Conservation (phyloP, 352 stramenopile species). For the Saprolegnia parasitica region DNA sequence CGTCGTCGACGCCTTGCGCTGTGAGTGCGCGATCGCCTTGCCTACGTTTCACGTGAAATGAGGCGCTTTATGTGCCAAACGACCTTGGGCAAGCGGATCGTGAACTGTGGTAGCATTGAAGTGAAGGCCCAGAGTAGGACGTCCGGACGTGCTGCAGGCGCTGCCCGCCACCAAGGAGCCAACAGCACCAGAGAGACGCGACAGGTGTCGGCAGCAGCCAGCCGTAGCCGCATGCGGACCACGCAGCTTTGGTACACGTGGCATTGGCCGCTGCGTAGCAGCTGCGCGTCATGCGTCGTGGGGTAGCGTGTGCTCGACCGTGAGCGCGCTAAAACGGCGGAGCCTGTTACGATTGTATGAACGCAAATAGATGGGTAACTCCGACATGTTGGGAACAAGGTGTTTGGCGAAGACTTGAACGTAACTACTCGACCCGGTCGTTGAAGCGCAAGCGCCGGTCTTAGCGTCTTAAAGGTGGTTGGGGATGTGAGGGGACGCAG, state of each 20-base stretch:
- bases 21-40: slow-evolving; percentile 19
- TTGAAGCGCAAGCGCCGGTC: too few species aligned
- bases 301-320: too few species aligned
- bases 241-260: neutral
- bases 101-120: slow-evolving; percentile 20
- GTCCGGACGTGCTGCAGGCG: neutral
- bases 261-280: neutral
- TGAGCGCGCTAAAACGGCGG: too few species aligned
- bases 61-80: too few species aligned
- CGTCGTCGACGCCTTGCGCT: slow-evolving; percentile 16
- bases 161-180: neutral
- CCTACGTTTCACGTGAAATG: slow-evolving; percentile 10
- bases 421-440: too few species aligned
- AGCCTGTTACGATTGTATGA: too few species aligned
- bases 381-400: too few species aligned
- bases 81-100: slow-evolving; percentile 26
- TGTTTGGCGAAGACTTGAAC: too few species aligned
- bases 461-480: too few species aligned
- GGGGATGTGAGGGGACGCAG: too few species aligned
- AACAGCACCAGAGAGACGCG: neutral
- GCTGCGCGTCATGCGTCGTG: neutral
- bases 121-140: neutral
- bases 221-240: neutral
- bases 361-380: too few species aligned
- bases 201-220: neutral